These are phyloP conservation scores for Bipolaris cookei DNA, from an alignment of 2,329 filamentous ascomycete species.

Conservation along the genomic window DNA sequence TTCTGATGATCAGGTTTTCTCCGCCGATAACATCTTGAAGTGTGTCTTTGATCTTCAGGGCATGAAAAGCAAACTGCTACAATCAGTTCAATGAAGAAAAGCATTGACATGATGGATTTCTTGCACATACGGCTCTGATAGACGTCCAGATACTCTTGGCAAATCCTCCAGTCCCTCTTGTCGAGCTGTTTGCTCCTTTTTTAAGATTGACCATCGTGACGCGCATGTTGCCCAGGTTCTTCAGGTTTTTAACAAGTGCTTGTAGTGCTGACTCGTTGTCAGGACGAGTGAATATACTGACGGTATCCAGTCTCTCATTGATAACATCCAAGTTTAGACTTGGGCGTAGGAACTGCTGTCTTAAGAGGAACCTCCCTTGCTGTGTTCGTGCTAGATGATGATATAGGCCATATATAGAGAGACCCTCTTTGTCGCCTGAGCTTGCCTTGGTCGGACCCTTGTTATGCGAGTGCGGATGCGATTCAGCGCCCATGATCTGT, in stretches of 20 bases:
- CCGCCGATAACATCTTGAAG: conserved; percentile 64
- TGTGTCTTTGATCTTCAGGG: conserved; percentile 71
- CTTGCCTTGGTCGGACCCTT: conserved; percentile 68
- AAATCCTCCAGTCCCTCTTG: conserved; percentile 60
- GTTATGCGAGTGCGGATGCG: conserved; percentile 80
- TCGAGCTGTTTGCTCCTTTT: conserved; percentile 72
- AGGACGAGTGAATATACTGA: conserved; percentile 69
- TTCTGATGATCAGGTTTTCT: conserved; percentile 59
- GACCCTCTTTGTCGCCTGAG: conserved; percentile 75
- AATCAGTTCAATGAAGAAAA: not conserved
- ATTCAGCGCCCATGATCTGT: conserved; percentile 83
- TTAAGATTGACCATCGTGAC: conserved; percentile 71
- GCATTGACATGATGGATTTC: not conserved
- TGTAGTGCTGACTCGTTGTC: conserved; percentile 68
- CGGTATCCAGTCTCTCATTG: conserved; percentile 71
- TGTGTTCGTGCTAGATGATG: conserved; percentile 74
- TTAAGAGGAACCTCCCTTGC: conserved; percentile 76
- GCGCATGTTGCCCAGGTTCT: conserved; percentile 77
- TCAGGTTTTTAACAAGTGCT: conserved; percentile 66
- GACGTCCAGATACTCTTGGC: conserved; percentile 74
- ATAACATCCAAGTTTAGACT: conserved; percentile 73
- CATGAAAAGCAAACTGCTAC: conserved; percentile 70
- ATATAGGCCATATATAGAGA: conserved; percentile 86
- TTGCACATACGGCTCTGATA: conserved; percentile 59
- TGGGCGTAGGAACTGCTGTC: conserved; percentile 83